Base-by-base conservation (phyloP, 1,284 basidiomycete genomes). In the Cystobasidium slooffiae region DNA sequence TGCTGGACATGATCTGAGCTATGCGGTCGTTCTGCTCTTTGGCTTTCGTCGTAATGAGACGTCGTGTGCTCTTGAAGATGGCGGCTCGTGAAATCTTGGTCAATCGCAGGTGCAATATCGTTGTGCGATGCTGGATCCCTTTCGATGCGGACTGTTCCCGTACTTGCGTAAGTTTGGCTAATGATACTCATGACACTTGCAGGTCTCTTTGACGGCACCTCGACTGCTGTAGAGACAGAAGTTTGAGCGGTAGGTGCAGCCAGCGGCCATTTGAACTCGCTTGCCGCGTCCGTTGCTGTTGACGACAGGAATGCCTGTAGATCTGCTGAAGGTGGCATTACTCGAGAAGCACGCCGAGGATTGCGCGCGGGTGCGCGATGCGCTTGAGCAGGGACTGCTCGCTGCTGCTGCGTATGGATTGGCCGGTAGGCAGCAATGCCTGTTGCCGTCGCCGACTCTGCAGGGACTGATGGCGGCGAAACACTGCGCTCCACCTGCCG, bases 311-410 rank as follows among this genome's bases (percentile, higher is more conserved):
- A 43, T 16, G 47, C 51, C 41, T 66, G 49, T 6, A 66, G 31
- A 16, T 66, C 64, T 41, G 51, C 22, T 16, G 64, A 66, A 16
- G 64, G 64, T 43, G 64, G 64, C 47, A 66, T 8, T 7, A 66
- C 49, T 47, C 64, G 18, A 20, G 64, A 66, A 53, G 64, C 64
- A 20, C 64, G n/a, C 5, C 64, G 47, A 7, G 51, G 31, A 8
- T 47, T 24, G 16, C 64, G 47, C 6, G n/a, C 43, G 0, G 64
- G 24, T 22, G 47, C 24, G 53, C 49, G 44, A 53, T 43, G 18
- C 20, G 46, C 51, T 43, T 66, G 64, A n/a, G 51, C 41, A 7
- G 64, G 64, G 18, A 66, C 64, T 10, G 46, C 64, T 18, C 64
- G 39, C 41, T 49, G 52, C n/a, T 66, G 64, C 1, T 52, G 47